Evolutionary conservation across 1,284 basidiomycete genomes (phyloP).

Genomic region (Porogramme epimiltina): DNA sequence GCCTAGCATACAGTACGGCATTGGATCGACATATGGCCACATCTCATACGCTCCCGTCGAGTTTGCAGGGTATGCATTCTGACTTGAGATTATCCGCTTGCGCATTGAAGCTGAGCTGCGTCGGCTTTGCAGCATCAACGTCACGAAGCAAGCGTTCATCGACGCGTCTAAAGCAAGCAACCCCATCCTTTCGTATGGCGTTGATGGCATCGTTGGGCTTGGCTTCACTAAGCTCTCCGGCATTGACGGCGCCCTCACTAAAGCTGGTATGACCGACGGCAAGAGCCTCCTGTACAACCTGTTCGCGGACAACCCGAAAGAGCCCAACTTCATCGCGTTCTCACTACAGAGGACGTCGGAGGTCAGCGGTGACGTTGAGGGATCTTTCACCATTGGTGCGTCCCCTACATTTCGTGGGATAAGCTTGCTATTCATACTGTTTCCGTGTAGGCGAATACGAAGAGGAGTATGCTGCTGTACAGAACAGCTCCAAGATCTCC

Average conservation of each 20-base stretch:
- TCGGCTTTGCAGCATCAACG: constrained; percentile 49
- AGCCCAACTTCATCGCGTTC: constrained; percentile 81
- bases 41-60: constrained; percentile 60
- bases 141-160: constrained; percentile 68
- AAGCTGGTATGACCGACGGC: constrained; percentile 56
- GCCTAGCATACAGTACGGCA: constrained; percentile 59
- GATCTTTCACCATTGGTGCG: constrained; percentile 70
- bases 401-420: neutral
- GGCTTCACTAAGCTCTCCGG: constrained; percentile 76
- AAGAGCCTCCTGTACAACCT: constrained; percentile 74
- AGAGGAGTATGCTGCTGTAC: constrained; percentile 57
- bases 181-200: constrained; percentile 71
- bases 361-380: constrained; percentile 51
- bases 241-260: constrained; percentile 62
- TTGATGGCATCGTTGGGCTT: constrained; percentile 74
- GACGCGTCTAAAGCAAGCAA: constrained; percentile 63
- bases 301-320: constrained; percentile 63
- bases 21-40: constrained; percentile 72
- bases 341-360: constrained; percentile 63
- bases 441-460: constrained; percentile 56
- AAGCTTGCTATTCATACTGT: neutral
- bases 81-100: neutral
- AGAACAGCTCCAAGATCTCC: constrained; percentile 55
- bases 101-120: neutral
- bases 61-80: constrained; percentile 63